Base-by-base conservation (phyloP, 2,329 filamentous ascomycete genomes). In the Westerdykella ornata region DNA sequence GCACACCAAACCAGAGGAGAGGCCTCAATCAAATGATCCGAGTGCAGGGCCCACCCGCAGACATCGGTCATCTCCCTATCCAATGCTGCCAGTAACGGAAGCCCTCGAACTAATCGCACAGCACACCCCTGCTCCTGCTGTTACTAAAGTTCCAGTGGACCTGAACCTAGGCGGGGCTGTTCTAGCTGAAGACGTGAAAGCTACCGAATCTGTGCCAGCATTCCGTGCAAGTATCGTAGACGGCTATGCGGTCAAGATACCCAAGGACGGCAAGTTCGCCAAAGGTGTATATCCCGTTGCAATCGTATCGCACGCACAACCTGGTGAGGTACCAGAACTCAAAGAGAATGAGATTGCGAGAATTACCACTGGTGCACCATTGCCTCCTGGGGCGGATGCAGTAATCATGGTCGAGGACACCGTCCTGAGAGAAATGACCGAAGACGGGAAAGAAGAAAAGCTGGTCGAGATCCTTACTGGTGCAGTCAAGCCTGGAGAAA, bases 371-470 rank as follows among this genome's bases (percentile, higher is more conserved):
- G 92, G 92, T 0, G 92, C 92, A 5, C 90, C 92, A 9, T 70
- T 98, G 1, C 92, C 92, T 1, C 81, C 82, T 0, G 88, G 89
- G 1, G 88, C 92, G 2, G 94, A 87, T 18, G 84, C 90, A 0
- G 89, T 98, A 4, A 83, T 96, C 35, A 97, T 94, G 88, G 92
- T 98, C 0, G 92, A 98, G 68, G 92, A 96, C 58, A 98, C 92
- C 0, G 68, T 82, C 1, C 72, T 98, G 4, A 80, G 77, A 45
- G 81, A 78, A 1, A 80, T 79, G 65, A 92, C 88, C 0, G 81
- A 85, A 0, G 86, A 94, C 52, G 85, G 82, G 0, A 75, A 74
- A 38, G 92, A 98, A 67, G 92, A 98, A 65, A 82, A 82, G 37
- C 84, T 88, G 46, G 78, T 98, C 2, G 86, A 94, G 62, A 89